Evolutionary conservation across 768 basidiomycete species (phyloP).

Genomic region (Calocybe cyanea): DNA sequence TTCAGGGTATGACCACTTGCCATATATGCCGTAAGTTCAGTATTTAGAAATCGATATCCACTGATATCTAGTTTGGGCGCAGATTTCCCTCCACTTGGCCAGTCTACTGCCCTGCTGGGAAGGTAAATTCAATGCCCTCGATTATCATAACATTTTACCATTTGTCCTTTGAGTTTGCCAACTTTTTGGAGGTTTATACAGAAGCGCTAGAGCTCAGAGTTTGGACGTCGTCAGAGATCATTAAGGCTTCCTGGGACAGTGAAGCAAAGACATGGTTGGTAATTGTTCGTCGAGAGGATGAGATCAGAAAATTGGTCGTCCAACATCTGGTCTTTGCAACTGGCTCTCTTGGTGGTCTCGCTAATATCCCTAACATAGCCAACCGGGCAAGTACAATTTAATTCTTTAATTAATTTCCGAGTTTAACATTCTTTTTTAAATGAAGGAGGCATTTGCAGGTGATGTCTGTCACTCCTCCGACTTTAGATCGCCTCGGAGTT

Average conservation of each 20-base stretch:
- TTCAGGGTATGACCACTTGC: slow-evolving; percentile 50
- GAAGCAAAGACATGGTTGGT: slow-evolving; percentile 42
- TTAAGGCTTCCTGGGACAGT: slow-evolving; percentile 33
- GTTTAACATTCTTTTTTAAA: not conserved
- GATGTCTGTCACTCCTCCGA: slow-evolving; percentile 47
- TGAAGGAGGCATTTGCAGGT: slow-evolving; percentile 44
- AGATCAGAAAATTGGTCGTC: slow-evolving; percentile 31
- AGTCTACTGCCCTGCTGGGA: slow-evolving; percentile 42
- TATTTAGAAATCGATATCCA: not conserved
- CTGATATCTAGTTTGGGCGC: not conserved
- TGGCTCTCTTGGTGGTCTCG: slow-evolving; percentile 45
- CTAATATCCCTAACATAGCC: slow-evolving; percentile 41
- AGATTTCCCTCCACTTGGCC: slow-evolving; percentile 63
- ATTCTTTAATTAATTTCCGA: not conserved
- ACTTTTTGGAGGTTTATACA: slow-evolving; percentile 65
- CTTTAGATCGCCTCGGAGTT: slow-evolving; percentile 44
- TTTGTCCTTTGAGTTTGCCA: slow-evolving; percentile 42
- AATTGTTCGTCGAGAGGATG: slow-evolving; percentile 30
- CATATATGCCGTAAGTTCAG: slow-evolving; percentile 44
- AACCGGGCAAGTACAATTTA: slow-evolving; percentile 29
- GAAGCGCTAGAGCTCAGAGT: slow-evolving; percentile 56
- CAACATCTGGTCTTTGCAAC: slow-evolving; percentile 57
- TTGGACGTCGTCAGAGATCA: slow-evolving; percentile 51
- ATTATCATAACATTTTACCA: not conserved
- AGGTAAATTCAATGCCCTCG: slow-evolving; percentile 25